phyloP scores from a whole-genome alignment of 192 early-diverging fungal genomes.

The Linnemannia elongata region DNA sequence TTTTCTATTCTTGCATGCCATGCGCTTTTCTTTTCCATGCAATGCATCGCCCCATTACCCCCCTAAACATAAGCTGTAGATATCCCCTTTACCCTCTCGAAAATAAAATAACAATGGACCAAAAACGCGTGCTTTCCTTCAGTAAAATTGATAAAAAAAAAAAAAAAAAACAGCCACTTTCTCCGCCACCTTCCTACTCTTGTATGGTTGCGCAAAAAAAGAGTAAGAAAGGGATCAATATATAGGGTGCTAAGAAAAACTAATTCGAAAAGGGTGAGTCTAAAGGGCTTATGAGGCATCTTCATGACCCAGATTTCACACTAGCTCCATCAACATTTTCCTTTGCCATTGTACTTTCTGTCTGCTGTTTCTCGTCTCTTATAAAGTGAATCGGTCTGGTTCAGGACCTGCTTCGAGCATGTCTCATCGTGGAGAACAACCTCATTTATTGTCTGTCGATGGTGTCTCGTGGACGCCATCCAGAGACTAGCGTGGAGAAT shows the following conservation, averaged over 20 bases:
- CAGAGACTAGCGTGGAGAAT: too few species aligned
- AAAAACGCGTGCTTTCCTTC: not conserved
- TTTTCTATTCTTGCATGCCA: not conserved
- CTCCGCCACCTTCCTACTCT: not conserved
- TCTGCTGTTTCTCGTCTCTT: not conserved
- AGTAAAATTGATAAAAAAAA: not conserved
- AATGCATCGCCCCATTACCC: not conserved
- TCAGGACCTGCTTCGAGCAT: not conserved
- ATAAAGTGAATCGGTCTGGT: not conserved
- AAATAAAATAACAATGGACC: not conserved
- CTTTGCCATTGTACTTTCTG: not conserved
- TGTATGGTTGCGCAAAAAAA: not conserved
- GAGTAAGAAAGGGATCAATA: not conserved
- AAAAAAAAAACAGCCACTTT: not conserved
- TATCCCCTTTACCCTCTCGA: not conserved
- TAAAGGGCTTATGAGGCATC: not conserved
- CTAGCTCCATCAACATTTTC: not conserved
- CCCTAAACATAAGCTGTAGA: constrained; percentile 1
- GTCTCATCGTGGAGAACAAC: not conserved
- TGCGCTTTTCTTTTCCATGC: not conserved
- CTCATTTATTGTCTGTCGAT: not conserved
- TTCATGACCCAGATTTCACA: too few species aligned
- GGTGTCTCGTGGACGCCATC: not conserved
- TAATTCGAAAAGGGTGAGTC: not conserved
- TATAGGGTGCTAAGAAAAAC: not conserved